These are phyloP conservation scores for Diaporthe velutina DNA, from an alignment of 2,329 filamentous ascomycete genomes.

Conservation along the genomic window DNA sequence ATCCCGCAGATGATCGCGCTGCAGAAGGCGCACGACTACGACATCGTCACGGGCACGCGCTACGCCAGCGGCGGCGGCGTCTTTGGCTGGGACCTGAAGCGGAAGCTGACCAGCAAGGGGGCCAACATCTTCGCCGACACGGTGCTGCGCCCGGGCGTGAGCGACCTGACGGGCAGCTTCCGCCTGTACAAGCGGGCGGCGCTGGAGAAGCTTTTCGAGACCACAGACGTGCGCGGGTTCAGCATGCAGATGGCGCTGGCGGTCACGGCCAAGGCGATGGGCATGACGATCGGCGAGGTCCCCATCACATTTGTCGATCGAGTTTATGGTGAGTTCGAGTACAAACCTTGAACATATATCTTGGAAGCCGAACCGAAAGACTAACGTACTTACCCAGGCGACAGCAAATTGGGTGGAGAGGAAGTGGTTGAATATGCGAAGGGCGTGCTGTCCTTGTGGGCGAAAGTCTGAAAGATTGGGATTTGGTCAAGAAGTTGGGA, in stretches of 20 bases:
- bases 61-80: conserved; percentile 93
- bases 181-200: conserved; percentile 93
- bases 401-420: no score
- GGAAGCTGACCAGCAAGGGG: conserved; percentile 85
- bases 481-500: neutral
- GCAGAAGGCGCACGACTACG: conserved; percentile 83
- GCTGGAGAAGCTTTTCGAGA: conserved; percentile 88
- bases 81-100: conserved; percentile 96
- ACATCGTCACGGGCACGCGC: conserved; percentile 96
- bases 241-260: conserved; percentile 99
- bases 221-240: conserved; percentile 96
- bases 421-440: conserved; percentile 50
- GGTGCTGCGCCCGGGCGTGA: conserved; percentile 91
- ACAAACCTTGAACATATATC: no score
- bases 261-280: conserved; percentile 96
- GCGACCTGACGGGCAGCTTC: conserved; percentile 95
- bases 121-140: conserved; percentile 98
- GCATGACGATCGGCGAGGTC: conserved; percentile 92
- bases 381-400: no score
- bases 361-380: no score
- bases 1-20: conserved; percentile 92
- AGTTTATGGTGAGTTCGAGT: conserved; percentile 90
- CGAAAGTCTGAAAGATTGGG: conserved; percentile 71
- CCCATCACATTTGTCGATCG: conserved; percentile 97
- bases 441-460: conserved; percentile 82